These are phyloP conservation scores for Canavalia gladiata DNA, from an alignment of 306 rosid genomes.

Conservation along the genomic window DNA sequence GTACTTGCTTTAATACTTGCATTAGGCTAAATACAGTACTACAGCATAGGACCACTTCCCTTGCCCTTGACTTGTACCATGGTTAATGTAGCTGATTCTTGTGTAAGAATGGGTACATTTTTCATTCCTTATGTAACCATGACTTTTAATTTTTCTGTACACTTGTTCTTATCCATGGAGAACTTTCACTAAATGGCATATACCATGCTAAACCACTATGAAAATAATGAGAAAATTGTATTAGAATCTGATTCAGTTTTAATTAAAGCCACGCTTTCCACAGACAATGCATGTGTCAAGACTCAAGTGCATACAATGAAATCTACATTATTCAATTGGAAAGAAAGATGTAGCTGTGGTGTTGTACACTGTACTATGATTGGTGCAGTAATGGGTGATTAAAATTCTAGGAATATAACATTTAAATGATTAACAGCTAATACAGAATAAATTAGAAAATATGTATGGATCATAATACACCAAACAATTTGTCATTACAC, in stretches of 20 bases:
- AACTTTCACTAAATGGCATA: slow-evolving; percentile 56
- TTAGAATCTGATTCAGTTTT: slow-evolving; percentile 58
- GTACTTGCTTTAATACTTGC: slow-evolving; percentile 64
- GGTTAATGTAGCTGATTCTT: slow-evolving; percentile 55
- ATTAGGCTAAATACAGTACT: slow-evolving; percentile 54
- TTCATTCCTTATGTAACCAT: slow-evolving; percentile 41
- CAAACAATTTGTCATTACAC: slow-evolving; percentile 34
- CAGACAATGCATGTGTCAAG: slow-evolving; percentile 58
- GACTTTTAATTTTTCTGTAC: slow-evolving; percentile 30
- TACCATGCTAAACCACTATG: slow-evolving; percentile 54
- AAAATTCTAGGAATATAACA: slow-evolving; percentile 49
- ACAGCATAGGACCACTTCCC: slow-evolving; percentile 55
- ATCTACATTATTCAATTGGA: slow-evolving; percentile 57
- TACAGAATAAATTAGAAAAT: slow-evolving; percentile 50
- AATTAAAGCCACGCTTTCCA: slow-evolving; percentile 49
- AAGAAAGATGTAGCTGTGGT: slow-evolving; percentile 6
- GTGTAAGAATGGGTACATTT: slow-evolving; percentile 52
- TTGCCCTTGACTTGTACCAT: slow-evolving; percentile 58
- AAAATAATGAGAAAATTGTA: slow-evolving; percentile 39
- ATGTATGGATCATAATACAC: slow-evolving; percentile 2
- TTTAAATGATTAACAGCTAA: slow-evolving; percentile 54
- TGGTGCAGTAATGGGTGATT: slow-evolving; percentile 43
- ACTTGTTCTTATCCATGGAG: slow-evolving; percentile 51
- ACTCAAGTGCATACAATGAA: slow-evolving; percentile 37
- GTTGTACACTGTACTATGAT: slow-evolving; percentile 37